Percentiles rank a stretch among this genome's conserved stretches.
Evolutionary conservation across 1,284 basidiomycete species (phyloP).

Genomic region (Ganoderma resinaceum): DNA sequence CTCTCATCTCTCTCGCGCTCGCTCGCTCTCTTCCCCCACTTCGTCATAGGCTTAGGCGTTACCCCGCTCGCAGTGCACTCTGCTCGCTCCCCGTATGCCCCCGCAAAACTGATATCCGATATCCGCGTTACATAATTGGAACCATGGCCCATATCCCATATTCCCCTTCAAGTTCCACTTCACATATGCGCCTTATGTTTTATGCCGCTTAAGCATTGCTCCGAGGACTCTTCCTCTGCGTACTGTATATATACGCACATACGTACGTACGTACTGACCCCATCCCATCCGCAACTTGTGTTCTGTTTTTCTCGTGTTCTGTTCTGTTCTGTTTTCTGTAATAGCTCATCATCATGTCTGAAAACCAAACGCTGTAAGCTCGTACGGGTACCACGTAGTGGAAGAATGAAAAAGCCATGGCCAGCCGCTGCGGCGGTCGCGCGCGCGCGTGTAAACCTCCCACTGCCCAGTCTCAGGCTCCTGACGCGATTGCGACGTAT

Average conservation of each 20-base stretch:
- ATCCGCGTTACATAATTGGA: neutral
- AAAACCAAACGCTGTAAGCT: neutral
- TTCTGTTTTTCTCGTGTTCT: neutral
- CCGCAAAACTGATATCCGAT: slow-evolving; percentile 1
- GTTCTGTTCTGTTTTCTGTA: neutral
- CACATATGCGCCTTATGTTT: neutral
- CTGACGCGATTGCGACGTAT: no score
- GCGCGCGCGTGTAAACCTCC: neutral
- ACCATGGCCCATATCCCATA: neutral
- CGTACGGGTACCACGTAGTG: neutral
- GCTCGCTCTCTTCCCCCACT: neutral
- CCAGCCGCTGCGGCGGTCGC: neutral
- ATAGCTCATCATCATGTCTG: neutral
- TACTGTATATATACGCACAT: neutral
- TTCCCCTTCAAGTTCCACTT: neutral
- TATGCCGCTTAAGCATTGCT: neutral
- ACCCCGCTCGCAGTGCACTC: neutral
- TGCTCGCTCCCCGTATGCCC: neutral
- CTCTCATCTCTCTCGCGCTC: no score
- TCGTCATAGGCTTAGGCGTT: neutral
- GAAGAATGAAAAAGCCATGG: neutral
- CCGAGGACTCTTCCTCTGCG: neutral
- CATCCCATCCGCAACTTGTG: neutral
- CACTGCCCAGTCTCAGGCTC: neutral
- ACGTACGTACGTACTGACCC: neutral